Evolutionary conservation across 2,329 filamentous ascomycete species (phyloP).

Genomic region (Leptographium flavum): DNA sequence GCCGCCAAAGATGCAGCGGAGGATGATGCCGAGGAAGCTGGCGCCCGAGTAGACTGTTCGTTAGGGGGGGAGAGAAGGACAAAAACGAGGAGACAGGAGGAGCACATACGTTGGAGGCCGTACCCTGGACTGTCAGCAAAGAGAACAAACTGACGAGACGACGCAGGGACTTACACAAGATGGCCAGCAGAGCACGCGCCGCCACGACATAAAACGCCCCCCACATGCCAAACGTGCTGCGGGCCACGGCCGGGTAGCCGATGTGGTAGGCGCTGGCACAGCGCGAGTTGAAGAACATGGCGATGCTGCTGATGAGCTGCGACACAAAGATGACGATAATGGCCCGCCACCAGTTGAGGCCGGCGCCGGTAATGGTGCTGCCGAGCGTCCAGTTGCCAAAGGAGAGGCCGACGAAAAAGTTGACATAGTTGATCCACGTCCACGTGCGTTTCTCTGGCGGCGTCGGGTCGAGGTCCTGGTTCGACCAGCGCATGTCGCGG

Average conservation of each 20-base stretch:
- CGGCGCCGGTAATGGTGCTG: slow-evolving; percentile 21
- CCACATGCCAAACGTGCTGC: slow-evolving; percentile 26
- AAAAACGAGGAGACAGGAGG: slow-evolving; percentile 1
- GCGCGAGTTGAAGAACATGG: slow-evolving; percentile 29
- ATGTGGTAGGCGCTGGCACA: slow-evolving; percentile 26
- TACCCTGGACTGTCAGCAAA: slow-evolving; percentile 13
- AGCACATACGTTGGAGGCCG: slow-evolving; percentile 11
- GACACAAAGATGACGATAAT: slow-evolving; percentile 28
- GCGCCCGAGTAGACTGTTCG: slow-evolving; percentile 10
- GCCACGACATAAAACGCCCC: slow-evolving; percentile 24
- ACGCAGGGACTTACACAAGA: slow-evolving; percentile 13
- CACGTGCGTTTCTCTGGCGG: slow-evolving; percentile 23
- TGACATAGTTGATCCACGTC: slow-evolving; percentile 24
- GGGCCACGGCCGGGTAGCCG: slow-evolving; percentile 17
- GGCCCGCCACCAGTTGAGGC: slow-evolving; percentile 29
- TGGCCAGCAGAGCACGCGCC: slow-evolving; percentile 22
- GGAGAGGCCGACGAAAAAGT: slow-evolving; percentile 23
- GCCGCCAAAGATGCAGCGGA: slow-evolving; percentile 18
- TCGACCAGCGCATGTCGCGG: slow-evolving; percentile 3
- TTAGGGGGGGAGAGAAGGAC: background rate
- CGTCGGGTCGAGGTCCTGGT: slow-evolving; percentile 21
- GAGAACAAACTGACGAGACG: background rate
- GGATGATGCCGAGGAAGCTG: slow-evolving; percentile 11
- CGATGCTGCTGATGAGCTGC: slow-evolving; percentile 25
- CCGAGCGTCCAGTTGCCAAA: slow-evolving; percentile 28